phyloP scores from a whole-genome alignment of 352 stramenopile species.

The Saprolegnia diclina region DNA sequence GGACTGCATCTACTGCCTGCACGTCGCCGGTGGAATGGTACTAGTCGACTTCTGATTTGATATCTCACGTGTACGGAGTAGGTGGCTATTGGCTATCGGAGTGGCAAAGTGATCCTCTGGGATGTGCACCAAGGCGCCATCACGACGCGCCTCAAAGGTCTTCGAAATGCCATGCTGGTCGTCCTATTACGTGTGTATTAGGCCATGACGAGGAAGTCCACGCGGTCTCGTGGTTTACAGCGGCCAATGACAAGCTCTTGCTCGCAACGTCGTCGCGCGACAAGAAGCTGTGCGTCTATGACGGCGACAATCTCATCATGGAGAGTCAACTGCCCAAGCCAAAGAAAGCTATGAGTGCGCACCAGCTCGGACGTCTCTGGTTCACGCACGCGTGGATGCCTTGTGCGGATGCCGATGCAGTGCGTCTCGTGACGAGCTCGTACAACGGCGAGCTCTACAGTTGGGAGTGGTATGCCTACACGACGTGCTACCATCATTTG shows the following conservation, averaged over 20 bases:
- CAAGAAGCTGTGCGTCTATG: slow-evolving; percentile 64
- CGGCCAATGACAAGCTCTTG: slow-evolving; percentile 26
- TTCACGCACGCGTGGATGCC: slow-evolving; percentile 57
- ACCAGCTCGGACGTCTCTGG: slow-evolving; percentile 67
- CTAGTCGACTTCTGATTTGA: neutral
- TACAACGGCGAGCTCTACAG: slow-evolving; percentile 58
- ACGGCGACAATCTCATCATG: slow-evolving; percentile 31
- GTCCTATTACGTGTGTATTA: neutral
- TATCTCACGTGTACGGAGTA: neutral
- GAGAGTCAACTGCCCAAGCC: slow-evolving; percentile 47
- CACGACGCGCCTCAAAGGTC: slow-evolving; percentile 39
- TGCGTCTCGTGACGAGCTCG: slow-evolving; percentile 57
- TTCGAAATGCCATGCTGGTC: neutral
- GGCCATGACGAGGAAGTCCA: slow-evolving; percentile 72
- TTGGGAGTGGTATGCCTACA: slow-evolving; percentile 43
- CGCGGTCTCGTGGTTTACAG: slow-evolving; percentile 39
- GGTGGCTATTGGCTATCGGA: slow-evolving; percentile 66
- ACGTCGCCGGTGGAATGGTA: slow-evolving; percentile 24
- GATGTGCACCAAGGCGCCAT: slow-evolving; percentile 36
- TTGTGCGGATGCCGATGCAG: neutral
- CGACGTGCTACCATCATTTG: neutral
- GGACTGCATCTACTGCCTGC: slow-evolving; percentile 54
- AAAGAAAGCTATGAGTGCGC: slow-evolving; percentile 55
- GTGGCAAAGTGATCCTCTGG: slow-evolving; percentile 55
- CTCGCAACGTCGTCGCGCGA: slow-evolving; percentile 65